Evolutionary conservation across 164 flowering plant species (phyloP).

Genomic region (Buxus sempervirens): DNA sequence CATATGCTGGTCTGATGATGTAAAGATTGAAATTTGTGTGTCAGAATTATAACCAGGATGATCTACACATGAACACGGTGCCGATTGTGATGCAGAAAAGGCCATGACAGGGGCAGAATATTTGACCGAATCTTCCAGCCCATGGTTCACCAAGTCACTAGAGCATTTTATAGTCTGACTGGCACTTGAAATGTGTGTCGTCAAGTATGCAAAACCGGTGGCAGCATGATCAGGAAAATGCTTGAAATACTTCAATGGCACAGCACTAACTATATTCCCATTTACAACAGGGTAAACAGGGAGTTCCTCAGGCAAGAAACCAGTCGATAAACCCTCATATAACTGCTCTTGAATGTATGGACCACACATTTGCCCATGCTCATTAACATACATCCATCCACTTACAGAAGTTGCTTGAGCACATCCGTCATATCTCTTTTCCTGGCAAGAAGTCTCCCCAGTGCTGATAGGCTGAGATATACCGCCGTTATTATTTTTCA

Average conservation of each 20-base stretch:
- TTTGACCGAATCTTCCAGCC: constrained; percentile 12
- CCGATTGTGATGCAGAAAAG: constrained; percentile 11
- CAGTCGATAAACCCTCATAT: constrained; percentile 76
- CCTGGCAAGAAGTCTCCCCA: constrained; percentile 22
- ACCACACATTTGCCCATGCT: constrained; percentile 84
- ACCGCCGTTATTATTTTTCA: constrained; percentile 27
- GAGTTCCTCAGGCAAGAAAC: constrained; percentile 86
- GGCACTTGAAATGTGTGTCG: constrained; percentile 10
- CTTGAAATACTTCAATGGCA: constrained; percentile 74
- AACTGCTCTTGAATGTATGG: constrained; percentile 87
- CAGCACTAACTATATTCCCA: constrained; percentile 53
- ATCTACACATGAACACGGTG: constrained; percentile 17
- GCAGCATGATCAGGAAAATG: constrained; percentile 82
- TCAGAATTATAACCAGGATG: constrained; percentile 8
- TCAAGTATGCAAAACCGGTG: constrained; percentile 63
- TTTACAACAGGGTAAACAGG: constrained; percentile 83
- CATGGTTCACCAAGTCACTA: constrained; percentile 9
- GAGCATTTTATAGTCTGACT: constrained; percentile 12
- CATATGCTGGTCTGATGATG: constrained; percentile 13
- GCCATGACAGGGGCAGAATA: constrained; percentile 13
- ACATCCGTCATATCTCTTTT: constrained; percentile 25
- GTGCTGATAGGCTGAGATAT: constrained; percentile 18
- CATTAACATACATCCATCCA: constrained; percentile 95
- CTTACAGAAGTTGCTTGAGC: constrained; percentile 37
- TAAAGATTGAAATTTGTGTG: constrained; percentile 5